Evolutionary conservation across 2,329 filamentous ascomycete genomes (phyloP), one percentile per base, ranked within the genome.

Genomic region (Dactylellina drechsleri): DNA sequence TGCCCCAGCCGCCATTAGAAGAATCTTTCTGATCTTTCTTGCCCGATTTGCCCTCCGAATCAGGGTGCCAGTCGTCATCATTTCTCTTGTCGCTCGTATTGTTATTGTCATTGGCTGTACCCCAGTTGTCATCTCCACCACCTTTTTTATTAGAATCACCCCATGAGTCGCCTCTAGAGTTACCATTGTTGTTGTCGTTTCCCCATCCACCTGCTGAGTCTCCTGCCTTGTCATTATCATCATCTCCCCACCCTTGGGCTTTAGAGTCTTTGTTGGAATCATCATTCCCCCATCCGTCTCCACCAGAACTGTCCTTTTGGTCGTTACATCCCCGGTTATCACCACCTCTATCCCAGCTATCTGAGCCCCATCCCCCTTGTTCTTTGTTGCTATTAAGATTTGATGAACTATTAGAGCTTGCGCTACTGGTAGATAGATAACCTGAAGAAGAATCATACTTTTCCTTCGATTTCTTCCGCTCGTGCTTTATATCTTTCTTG

Each of bases 401-500:
- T 4, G 7, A 28, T 28, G 26, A 28, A 28, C 26, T 7, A 28
- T 28, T 28, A 28, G 26, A 28, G 7, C 7, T 7, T 28, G 26
- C 7, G 7, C 26, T 28, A 28, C 7, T 28, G 3, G 26, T 28
- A 28, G 26, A 28, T 4, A 4, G 26, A 28, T 28, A 28, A 28
- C 26, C 26, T 28, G 26, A 28, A 28, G 26, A 7, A 28, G 26
- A 28, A 28, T 28, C 26, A 7, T 28, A 28, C 26, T 45, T 45
- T 28, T 28, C 26, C 26, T 28, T 28, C 7, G 26, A 18, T 56
- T 8, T 43, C 18, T 59, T 41, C 40, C 43, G 7, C 23, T 28
- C 26, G 41, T 54, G 54, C 49, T 28, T 66, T 26, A 7, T 60
- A 15, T 60, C 18, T 41, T 61, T 61, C 36, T 61, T 73, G 16